Conservation (phyloP, 345 rosid species). For the Cardamine occulta region DNA sequence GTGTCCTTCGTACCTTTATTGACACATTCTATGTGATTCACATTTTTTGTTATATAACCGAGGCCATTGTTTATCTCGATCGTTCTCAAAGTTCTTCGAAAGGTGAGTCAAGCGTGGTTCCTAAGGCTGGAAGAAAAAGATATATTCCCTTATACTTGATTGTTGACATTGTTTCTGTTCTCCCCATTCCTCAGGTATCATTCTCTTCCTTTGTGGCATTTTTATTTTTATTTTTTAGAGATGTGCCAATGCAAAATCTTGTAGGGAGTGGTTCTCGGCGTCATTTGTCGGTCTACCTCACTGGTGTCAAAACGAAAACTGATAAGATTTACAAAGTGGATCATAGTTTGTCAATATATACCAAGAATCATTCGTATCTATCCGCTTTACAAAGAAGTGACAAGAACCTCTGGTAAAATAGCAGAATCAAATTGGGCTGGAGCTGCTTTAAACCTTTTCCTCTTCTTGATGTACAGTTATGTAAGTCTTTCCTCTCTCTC, state of each 20-base stretch:
- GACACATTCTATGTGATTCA: conserved; percentile 42
- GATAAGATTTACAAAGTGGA: neutral
- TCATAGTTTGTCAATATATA: conserved; percentile 19
- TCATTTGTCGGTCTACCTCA: neutral
- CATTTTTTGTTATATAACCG: no score
- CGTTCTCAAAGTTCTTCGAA: no score
- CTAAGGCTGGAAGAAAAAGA: neutral
- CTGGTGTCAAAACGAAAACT: conserved; percentile 18
- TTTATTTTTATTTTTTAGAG: neutral
- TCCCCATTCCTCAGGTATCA: conserved; percentile 46
- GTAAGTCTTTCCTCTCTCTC: conserved; percentile 7
- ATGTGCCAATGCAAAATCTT: conserved; percentile 27
- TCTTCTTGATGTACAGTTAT: conserved; percentile 26
- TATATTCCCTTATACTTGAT: neutral
- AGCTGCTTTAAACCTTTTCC: conserved; percentile 37
- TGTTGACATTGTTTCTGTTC: conserved; percentile 36
- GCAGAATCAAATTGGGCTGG: conserved; percentile 31
- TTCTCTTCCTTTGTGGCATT: neutral
- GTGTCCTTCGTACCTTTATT: conserved; percentile 33
- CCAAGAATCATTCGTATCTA: conserved; percentile 36
- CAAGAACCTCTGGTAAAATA: conserved; percentile 29
- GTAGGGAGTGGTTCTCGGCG: conserved; percentile 18
- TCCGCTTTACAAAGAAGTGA: conserved; percentile 30
- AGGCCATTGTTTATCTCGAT: no score
- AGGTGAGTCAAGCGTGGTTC: no score